Conservation (phyloP, 345 rosid genomes). For the Citrus glauca region DNA sequence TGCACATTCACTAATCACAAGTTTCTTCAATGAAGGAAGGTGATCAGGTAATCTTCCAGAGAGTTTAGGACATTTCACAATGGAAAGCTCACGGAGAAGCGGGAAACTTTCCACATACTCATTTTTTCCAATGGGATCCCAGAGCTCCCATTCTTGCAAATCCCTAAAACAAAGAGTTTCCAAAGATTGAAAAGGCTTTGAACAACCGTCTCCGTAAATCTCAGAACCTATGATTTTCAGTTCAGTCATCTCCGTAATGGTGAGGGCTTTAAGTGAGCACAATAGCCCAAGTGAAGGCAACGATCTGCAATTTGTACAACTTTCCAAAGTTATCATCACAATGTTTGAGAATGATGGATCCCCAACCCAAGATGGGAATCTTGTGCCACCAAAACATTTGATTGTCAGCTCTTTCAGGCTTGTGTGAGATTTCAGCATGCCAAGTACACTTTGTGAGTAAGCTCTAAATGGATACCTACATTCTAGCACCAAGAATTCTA, state of each 20-base stretch:
- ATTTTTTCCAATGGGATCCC: neutral
- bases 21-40: neutral
- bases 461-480: too few relatives aligned
- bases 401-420: neutral
- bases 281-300: neutral
- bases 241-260: neutral
- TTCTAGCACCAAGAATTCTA: too few relatives aligned
- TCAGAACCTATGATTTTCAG: neutral
- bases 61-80: neutral
- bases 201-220: neutral
- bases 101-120: neutral
- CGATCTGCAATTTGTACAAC: neutral
- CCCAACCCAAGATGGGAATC: neutral
- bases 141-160: neutral
- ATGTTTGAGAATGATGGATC: neutral
- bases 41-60: neutral
- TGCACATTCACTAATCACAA: neutral
- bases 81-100: neutral
- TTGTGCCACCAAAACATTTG: neutral
- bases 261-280: neutral
- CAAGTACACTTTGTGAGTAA: neutral
- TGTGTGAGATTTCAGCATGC: neutral
- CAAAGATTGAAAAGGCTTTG: neutral
- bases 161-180: neutral
- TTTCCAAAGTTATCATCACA: neutral